Conservation (phyloP, 768 basidiomycete species). For the Cystofilobasidium bisporidii region DNA sequence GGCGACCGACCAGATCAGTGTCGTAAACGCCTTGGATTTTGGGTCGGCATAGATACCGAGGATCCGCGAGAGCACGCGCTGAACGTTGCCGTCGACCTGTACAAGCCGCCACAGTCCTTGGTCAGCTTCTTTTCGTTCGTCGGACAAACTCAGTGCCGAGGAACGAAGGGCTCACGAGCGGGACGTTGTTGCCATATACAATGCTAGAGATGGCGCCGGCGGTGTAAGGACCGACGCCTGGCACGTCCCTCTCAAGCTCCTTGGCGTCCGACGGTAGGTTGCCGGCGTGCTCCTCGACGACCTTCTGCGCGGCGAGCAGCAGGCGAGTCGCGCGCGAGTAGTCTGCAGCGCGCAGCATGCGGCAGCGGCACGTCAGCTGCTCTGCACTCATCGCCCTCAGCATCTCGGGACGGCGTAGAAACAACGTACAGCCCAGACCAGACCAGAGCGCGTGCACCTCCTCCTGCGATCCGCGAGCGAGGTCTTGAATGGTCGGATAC, state of each 20-base stretch:
- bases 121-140: no score
- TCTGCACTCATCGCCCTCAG: no score
- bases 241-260: constrained; percentile 21
- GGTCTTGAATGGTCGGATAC: constrained; percentile 20
- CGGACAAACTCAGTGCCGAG: neutral
- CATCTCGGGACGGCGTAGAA: neutral
- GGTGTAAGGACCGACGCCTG: constrained; percentile 27
- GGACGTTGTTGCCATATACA: constrained; percentile 11
- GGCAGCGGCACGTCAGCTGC: no score
- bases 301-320: constrained; percentile 25
- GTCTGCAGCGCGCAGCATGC: constrained; percentile 1
- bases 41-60: constrained; percentile 25
- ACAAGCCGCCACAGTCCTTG: no score
- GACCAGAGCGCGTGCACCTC: constrained; percentile 24
- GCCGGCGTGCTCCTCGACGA: constrained; percentile 12
- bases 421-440: constrained; percentile 11
- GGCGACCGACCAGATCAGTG: constrained; percentile 5
- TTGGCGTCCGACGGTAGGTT: constrained; percentile 12
- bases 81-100: constrained; percentile 27
- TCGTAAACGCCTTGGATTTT: constrained; percentile 2
- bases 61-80: constrained; percentile 19
- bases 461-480: constrained; percentile 9
- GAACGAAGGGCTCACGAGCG: constrained; percentile 5
- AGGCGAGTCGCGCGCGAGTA: constrained; percentile 25
- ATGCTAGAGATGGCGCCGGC: constrained; percentile 24